Evolutionary conservation across 2,329 filamentous ascomycete genomes (phyloP), one percentile per base, ranked within the genome.

Genomic region (Fusarium pininemorale): DNA sequence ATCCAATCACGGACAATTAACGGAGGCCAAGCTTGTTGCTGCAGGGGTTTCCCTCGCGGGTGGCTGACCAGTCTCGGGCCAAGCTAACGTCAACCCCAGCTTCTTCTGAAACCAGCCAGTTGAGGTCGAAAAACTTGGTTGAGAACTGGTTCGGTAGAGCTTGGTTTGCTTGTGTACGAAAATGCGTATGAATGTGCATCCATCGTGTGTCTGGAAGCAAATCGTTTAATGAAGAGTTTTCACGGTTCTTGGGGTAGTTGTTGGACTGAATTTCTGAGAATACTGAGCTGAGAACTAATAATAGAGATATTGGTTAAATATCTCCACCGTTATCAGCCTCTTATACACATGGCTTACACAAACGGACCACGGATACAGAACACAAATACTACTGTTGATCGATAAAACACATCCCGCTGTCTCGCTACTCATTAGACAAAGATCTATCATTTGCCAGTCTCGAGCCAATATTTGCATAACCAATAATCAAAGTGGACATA

Each of bases 71-170:
- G 62, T 74, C 68, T 53, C 22, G 42, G 54, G 53, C 48, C 72
- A 50, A 63, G 59, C 59, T 48, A 69, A 55, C 48, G 54, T 60
- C 72, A 58, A 74, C 75, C 75, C 75, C 69, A 77, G 70, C 66
- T 74, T 72, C 54, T 66, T 77, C 75, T 77, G 75, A 77, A 77
- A 77, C 75, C 65, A 57, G 53, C 65, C 50, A 59, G 53, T 54
- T 42, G 65, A 57, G 58, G 53, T 47, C 32, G 48, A 64, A 58
- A 58, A 56, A 65, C 66, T 70, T 69, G 65, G 42, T 57, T 11
- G n/a, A 68, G 53, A 67, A 35, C 48, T 44, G 28, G 37, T 35
- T 57, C 42, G 47, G 30, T 30, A n/a, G 41, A 39, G 18, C 24
- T 24, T 38, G 50, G n/a, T 58, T 32, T 47, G 41, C 47, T 54